Percentiles rank a stretch among this genome's conserved stretches.
phyloP scores from a whole-genome alignment of 2,329 filamentous ascomycete species.

The Orbilia blumenaviensis region DNA sequence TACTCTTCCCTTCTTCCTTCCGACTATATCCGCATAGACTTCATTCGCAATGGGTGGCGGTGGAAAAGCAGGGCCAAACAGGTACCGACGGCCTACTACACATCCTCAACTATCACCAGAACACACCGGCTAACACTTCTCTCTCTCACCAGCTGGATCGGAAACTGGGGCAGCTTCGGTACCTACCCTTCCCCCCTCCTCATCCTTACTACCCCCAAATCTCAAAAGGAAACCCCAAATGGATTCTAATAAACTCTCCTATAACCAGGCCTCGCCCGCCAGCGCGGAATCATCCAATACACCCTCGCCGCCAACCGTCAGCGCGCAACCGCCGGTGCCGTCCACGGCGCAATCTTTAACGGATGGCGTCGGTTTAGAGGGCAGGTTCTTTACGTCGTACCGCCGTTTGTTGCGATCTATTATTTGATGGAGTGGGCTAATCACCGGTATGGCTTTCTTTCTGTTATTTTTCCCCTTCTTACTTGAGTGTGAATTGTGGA shows the following conservation, averaged over 20 bases:
- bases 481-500: too few species aligned
- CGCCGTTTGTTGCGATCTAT: slow-evolving; percentile 81
- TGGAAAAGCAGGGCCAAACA: slow-evolving; percentile 45
- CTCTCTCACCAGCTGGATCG: slow-evolving; percentile 25
- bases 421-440: slow-evolving; percentile 88
- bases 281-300: slow-evolving; percentile 71
- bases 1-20: background rate
- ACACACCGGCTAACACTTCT: slow-evolving; percentile 7
- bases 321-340: slow-evolving; percentile 80
- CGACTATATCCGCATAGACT: background rate
- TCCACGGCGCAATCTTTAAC: slow-evolving; percentile 92
- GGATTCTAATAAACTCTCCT: background rate
- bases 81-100: too few species aligned
- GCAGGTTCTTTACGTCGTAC: slow-evolving; percentile 89
- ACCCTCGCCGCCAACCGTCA: slow-evolving; percentile 86
- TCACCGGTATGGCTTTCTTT: slow-evolving; percentile 71
- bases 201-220: background rate
- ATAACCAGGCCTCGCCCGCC: slow-evolving; percentile 13
- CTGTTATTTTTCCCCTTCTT: background rate
- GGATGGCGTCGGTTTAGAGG: slow-evolving; percentile 83
- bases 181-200: background rate
- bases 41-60: slow-evolving; percentile 51
- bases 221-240: too few species aligned
- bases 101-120: background rate
- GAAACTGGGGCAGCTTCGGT: slow-evolving; percentile 51